Evolutionary conservation across 2,329 filamentous ascomycete species (phyloP).

Genomic region (Fusarium sp.): DNA sequence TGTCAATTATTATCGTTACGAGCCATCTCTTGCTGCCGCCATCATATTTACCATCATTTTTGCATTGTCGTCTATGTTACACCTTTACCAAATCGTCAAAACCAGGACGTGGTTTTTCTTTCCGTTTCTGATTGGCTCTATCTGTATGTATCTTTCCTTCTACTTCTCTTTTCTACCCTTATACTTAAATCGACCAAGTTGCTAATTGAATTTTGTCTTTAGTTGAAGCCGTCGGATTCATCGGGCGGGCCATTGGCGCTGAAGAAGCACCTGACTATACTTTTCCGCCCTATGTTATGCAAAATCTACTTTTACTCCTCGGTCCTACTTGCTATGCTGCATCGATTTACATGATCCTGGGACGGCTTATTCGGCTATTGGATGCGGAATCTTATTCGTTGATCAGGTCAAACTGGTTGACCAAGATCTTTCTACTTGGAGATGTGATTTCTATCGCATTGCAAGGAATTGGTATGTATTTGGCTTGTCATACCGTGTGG

Average conservation of each 20-base stretch:
- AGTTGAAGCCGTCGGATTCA: conserved; percentile 54
- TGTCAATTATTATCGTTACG: not conserved
- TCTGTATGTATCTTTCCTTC: not conserved
- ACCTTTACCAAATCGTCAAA: not conserved
- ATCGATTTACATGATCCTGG: conserved; percentile 61
- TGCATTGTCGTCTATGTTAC: not conserved
- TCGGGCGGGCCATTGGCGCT: conserved; percentile 62
- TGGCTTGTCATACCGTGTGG: too few species aligned
- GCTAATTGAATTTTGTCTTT: not conserved
- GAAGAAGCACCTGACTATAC: conserved; percentile 52
- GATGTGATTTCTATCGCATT: conserved; percentile 60
- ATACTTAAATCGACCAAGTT: not conserved
- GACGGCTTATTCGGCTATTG: conserved; percentile 53
- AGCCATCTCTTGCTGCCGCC: conserved; percentile 3
- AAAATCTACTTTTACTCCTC: conserved; percentile 53
- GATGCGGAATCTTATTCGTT: conserved; percentile 57
- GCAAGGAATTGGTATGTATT: conserved; percentile 33
- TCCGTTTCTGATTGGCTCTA: not conserved
- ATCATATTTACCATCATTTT: not conserved
- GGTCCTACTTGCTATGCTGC: conserved; percentile 60
- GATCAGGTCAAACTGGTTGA: conserved; percentile 59
- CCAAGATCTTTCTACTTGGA: conserved; percentile 64
- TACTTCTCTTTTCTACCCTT: too few species aligned
- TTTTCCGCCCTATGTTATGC: conserved; percentile 55
- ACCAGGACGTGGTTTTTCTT: conserved; percentile 10